Evolutionary conservation across 345 rosid genomes (phyloP), one percentile per base, ranked within the genome.

Genomic region (Aurinia saxatilis): DNA sequence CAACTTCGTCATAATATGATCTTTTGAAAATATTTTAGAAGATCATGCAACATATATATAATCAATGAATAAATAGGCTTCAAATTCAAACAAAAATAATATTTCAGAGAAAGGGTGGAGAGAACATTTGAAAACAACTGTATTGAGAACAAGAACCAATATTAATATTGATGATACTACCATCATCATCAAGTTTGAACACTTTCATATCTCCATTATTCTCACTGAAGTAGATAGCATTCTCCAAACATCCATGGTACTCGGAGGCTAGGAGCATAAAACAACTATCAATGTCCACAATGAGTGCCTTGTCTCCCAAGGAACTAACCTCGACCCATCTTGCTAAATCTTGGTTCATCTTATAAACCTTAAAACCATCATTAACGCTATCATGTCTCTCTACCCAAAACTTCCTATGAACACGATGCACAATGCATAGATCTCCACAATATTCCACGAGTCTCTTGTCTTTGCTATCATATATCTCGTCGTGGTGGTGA

Each of bases 311-410:
- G 50, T 57, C 27, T 41, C 37, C 50, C 63, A 57, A 57, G 29
- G 38, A n/a, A n/a, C n/a, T n/a, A n/a, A n/a, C n/a, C n/a, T n/a
- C n/a, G n/a, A n/a, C n/a, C n/a, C n/a, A n/a, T n/a, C n/a, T n/a
- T n/a, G n/a, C n/a, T n/a, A n/a, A 41, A 1, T 15, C 12, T 4
- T 15, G 2, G 7, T 39, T 37, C 62, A 57, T 27, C 44, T 6
- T 57, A 27, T 14, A 57, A 15, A 57, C 25, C 12, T 16, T 57
- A 3, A 57, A 57, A 15, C 25, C 14, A 15, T n/a, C n/a, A n/a
- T n/a, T n/a, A n/a, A n/a, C 16, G 5, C 1, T 3, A 6, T 29
- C 10, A 18, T 0, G 0, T 2, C 3, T 0, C 1, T 11, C 1
- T 34, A 7, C 16, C 1, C 0, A 0, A 21, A 7, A 19, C 11